A percentile compares a stretch with the other conserved stretches of the same genome.
Evolutionary conservation across 768 basidiomycete genomes (phyloP).

Genomic region (Lactarius hatsudake): DNA sequence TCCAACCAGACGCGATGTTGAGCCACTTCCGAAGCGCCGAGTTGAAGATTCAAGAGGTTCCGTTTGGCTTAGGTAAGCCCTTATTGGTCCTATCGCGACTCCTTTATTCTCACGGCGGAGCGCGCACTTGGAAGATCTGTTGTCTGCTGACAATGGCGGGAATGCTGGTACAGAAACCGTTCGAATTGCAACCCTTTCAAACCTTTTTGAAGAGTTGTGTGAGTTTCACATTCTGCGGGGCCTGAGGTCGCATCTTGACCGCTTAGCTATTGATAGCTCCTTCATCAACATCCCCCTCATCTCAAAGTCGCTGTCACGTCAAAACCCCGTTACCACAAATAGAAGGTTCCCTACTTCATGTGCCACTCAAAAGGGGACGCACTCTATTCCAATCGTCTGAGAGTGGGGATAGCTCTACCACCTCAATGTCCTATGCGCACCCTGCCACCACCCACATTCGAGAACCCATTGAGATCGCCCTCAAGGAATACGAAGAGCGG

Average conservation of each 20-base stretch:
- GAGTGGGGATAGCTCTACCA: no score
- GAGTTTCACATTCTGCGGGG: neutral
- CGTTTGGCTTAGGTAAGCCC: neutral
- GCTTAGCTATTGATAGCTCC: no score
- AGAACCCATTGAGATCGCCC: no score
- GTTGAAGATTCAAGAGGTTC: neutral
- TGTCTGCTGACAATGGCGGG: neutral
- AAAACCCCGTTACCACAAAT: no score
- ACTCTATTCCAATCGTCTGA: no score
- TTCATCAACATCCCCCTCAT: no score
- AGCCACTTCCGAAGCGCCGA: neutral
- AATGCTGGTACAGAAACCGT: neutral
- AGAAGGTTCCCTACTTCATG: no score
- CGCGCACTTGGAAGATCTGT: neutral
- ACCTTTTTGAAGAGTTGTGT: neutral
- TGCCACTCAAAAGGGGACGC: no score
- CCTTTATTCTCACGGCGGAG: neutral
- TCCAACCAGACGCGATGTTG: neutral
- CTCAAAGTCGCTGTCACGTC: no score
- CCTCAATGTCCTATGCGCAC: no score
- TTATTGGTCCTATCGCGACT: neutral
- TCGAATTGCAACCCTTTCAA: neutral
- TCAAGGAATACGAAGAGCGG: no score
- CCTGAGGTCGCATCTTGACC: neutral
- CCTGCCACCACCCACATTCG: rapidly evolving